phyloP scores from a whole-genome alignment of 495 filamentous ascomycete genomes.

The Cryomyces antarcticus region DNA sequence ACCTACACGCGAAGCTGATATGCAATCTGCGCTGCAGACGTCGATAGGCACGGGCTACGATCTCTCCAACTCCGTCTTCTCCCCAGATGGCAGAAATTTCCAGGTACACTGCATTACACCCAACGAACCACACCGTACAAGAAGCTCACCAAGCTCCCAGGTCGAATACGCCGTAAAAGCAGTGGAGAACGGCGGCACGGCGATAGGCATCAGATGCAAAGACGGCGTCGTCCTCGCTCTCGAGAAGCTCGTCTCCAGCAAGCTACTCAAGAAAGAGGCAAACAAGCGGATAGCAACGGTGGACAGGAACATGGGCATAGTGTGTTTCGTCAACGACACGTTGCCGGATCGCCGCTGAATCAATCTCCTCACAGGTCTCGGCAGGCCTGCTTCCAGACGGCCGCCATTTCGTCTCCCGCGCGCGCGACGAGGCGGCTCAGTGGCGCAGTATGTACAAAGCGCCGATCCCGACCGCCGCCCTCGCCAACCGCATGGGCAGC shows the following conservation, averaged over 20 bases:
- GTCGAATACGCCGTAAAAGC: constrained; percentile 98
- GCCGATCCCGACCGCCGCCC: constrained; percentile 67
- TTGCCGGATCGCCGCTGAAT: neutral
- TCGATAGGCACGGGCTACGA: constrained; percentile 99
- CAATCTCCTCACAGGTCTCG: constrained; percentile 41
- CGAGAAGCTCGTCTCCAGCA: constrained; percentile 90
- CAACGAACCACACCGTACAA: constrained; percentile 1
- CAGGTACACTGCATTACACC: constrained; percentile 30
- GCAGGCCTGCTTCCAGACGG: constrained; percentile 88
- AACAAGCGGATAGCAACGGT: constrained; percentile 94
- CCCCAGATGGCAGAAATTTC: constrained; percentile 95
- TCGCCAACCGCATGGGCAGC: constrained; percentile 76
- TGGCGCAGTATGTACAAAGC: constrained; percentile 84
- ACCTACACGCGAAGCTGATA: too few species aligned
- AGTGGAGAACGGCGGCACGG: constrained; percentile 94
- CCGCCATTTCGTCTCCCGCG: constrained; percentile 82
- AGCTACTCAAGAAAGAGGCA: constrained; percentile 75
- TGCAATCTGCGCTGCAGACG: constrained; percentile 34
- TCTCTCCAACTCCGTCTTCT: constrained; percentile 98
- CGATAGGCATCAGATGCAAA: constrained; percentile 89
- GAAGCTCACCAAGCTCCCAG: constrained; percentile 13
- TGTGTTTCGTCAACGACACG: neutral
- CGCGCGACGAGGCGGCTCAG: constrained; percentile 72
- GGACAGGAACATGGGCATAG: constrained; percentile 75
- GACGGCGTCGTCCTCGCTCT: constrained; percentile 91